Evolutionary conservation across 306 rosid genomes (phyloP), one percentile per base, ranked within the genome.

Genomic region (Malus domestica): DNA sequence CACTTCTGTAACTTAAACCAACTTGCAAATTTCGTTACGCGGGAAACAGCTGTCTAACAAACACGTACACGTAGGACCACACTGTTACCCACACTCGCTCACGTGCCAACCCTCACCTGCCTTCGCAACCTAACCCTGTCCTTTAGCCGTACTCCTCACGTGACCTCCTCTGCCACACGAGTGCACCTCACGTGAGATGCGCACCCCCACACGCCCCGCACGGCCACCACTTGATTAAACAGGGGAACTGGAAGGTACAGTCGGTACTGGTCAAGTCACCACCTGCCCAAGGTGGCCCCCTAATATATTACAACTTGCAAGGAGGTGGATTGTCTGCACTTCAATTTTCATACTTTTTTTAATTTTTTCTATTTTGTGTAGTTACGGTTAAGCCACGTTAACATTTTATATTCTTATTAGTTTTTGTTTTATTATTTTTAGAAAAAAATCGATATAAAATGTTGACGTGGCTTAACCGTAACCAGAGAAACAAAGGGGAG

Each of bases 81-180:
- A 27, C 67, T 25, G 20, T 27, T 27, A 22, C 54, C 30, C 76
- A 22, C 76, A 70, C 73, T 32, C 19, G 63, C 82, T 84, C 80
- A 84, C 80, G 63, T 84, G 80, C 81, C 82, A 58, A 68, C 74
- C 73, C 81, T 55, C 79, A 35, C 78, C 67, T 3, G 13, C 6
- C 4, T 25, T 10, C 68, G 22, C 27, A 80, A 80, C 82, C 63
- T 0, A 77, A 69, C 67, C 4, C 77, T 55, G 87, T 84, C 80
- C 84, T 76, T 54, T 68, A 20, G 18, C 82, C 79, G 87, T 84
- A 83, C 74, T 61, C 61, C 3, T 84, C 87, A 80, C 87, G 80
- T 73, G 87, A 70, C 54, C 32, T 71, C 61, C 18, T 2, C 33
- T 61, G 16, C 54, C 78, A 54, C 82, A 80, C 87, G 80, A 61